Evolutionary conservation across 2,329 filamentous ascomycete genomes (phyloP).

Genomic region (Calonectria honghensis): DNA sequence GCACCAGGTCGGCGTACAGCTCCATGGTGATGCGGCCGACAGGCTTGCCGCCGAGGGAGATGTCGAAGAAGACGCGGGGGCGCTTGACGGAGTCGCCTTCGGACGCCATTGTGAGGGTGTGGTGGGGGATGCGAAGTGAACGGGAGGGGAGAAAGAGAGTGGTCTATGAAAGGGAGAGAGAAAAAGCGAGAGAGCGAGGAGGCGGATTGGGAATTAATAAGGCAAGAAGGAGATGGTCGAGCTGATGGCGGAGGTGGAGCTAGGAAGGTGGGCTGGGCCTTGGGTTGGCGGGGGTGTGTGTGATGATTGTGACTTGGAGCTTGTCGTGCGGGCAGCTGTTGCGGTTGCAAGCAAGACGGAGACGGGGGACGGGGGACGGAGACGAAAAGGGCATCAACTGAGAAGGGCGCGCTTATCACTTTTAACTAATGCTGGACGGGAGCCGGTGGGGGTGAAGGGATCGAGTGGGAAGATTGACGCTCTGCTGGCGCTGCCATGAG

Average conservation of each 20-base stretch:
- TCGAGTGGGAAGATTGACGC: conserved; percentile 25
- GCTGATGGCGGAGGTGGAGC: conserved; percentile 33
- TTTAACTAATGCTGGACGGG: conserved; percentile 17
- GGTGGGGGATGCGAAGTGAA: not conserved
- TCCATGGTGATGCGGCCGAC: conserved; percentile 91
- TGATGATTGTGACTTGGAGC: not conserved
- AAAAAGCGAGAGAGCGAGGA: not conserved
- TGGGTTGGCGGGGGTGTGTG: conserved; percentile 18
- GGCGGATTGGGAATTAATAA: conserved; percentile 31
- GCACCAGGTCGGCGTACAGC: conserved; percentile 85
- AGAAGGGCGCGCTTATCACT: conserved; percentile 21
- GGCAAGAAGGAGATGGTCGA: conserved; percentile 28
- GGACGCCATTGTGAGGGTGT: conserved; percentile 61
- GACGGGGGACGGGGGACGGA: not conserved
- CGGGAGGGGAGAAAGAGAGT: not conserved
- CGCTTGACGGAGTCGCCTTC: conserved; percentile 71
- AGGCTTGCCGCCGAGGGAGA: conserved; percentile 84
- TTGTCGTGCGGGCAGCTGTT: not conserved
- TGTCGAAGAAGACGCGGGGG: conserved; percentile 93
- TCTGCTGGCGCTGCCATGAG: not conserved
- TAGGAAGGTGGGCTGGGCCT: conserved; percentile 20
- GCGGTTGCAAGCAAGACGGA: not conserved
- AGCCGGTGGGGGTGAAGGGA: conserved; percentile 22
- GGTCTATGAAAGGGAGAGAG: not conserved
- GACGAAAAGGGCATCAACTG: not conserved